phyloP scores from a whole-genome alignment of 2,329 filamentous ascomycete genomes.

The Xylariales sp. region DNA sequence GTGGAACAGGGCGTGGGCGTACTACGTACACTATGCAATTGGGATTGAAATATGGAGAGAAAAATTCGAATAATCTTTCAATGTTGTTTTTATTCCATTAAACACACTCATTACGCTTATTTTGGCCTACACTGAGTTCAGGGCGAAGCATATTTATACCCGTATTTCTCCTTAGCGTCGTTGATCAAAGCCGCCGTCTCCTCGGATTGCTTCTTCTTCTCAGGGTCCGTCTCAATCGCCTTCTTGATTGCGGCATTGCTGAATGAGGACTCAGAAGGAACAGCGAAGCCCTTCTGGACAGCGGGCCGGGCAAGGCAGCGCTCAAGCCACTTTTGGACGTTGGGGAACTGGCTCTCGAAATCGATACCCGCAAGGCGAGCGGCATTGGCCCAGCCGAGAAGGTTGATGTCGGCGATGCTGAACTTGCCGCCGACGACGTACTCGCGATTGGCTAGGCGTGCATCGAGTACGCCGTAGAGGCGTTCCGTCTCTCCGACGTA shows the following conservation, averaged over 20 bases:
- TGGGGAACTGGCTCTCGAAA: conserved; percentile 68
- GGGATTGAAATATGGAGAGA: too few relatives aligned
- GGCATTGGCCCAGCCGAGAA: conserved; percentile 75
- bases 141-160: conserved; percentile 60
- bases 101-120: not conserved
- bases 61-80: not conserved
- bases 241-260: conserved; percentile 55
- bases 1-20: too few relatives aligned
- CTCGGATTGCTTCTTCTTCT: conserved; percentile 58
- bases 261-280: conserved; percentile 62
- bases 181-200: conserved; percentile 52
- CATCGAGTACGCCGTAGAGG: conserved; percentile 78
- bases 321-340: conserved; percentile 75
- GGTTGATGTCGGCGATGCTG: conserved; percentile 77
- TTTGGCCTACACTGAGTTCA: conserved; percentile 37
- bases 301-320: conserved; percentile 68
- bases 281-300: conserved; percentile 71
- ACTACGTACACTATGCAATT: too few relatives aligned
- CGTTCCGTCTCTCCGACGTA: conserved; percentile 82
- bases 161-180: conserved; percentile 59
- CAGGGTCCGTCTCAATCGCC: conserved; percentile 58
- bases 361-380: conserved; percentile 72
- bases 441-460: conserved; percentile 66
- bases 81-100: not conserved
- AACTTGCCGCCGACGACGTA: conserved; percentile 70